A percentile compares a stretch with the other conserved stretches of the same genome.
phyloP scores from a whole-genome alignment of 148 eudicot species.

The Talinum fruticosum region DNA sequence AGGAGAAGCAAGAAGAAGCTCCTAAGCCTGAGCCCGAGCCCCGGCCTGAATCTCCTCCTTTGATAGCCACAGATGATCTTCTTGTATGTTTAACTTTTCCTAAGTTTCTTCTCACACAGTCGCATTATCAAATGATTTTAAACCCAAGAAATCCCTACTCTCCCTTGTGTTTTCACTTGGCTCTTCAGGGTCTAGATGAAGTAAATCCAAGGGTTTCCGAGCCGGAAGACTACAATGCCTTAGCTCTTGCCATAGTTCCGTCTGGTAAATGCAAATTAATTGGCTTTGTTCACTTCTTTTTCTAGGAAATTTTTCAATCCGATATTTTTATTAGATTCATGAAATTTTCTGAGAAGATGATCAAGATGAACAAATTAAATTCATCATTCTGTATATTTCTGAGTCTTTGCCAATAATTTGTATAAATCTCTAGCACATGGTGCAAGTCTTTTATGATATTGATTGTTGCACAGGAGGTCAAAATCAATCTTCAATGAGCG shows the following conservation, averaged over 20 bases:
- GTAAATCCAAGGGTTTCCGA: neutral
- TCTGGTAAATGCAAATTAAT: neutral
- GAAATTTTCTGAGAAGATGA: neutral
- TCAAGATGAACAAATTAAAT: no score
- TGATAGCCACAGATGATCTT: constrained; percentile 63
- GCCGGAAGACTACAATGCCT: neutral
- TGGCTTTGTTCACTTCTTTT: neutral
- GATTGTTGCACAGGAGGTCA: neutral
- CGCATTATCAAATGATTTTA: neutral
- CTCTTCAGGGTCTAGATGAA: constrained; percentile 67
- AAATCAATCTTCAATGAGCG: constrained; percentile 10
- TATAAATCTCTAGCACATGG: neutral
- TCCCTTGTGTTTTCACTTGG: neutral
- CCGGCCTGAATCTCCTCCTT: constrained; percentile 51
- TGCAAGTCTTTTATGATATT: neutral
- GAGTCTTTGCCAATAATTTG: neutral
- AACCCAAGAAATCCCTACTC: neutral
- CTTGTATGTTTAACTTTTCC: constrained; percentile 41
- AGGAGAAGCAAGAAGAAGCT: constrained; percentile 47
- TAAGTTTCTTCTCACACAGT: neutral
- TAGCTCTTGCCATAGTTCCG: neutral
- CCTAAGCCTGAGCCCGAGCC: constrained; percentile 43
- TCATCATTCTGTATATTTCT: no score
- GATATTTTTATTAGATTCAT: neutral
- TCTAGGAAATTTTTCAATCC: neutral